Evolutionary conservation across 495 filamentous ascomycete genomes (phyloP).

Genomic region (Aspergillus ostianus): DNA sequence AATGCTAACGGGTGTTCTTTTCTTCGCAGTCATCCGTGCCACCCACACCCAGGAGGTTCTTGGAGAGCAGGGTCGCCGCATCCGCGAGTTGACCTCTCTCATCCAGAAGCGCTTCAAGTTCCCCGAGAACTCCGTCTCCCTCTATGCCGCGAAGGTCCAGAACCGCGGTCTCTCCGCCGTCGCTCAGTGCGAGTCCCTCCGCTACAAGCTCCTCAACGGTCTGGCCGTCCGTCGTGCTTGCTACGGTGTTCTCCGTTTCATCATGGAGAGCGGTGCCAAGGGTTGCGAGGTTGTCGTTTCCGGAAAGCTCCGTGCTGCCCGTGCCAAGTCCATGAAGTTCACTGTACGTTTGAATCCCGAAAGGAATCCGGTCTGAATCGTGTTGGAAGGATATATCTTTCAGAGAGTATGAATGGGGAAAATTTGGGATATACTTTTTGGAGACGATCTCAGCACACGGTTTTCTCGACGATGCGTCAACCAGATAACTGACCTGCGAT

Average conservation of each 20-base stretch:
- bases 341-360: slow-evolving; percentile 58
- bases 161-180: slow-evolving; percentile 99
- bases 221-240: slow-evolving; percentile 95
- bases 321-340: slow-evolving; percentile 99
- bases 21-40: slow-evolving; percentile 80
- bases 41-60: slow-evolving; percentile 99
- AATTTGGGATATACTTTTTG: neutral
- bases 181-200: slow-evolving; percentile 98
- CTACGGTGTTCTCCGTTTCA: slow-evolving; percentile 99
- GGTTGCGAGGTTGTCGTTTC: slow-evolving; percentile 99
- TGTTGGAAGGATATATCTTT: neutral
- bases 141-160: slow-evolving; percentile 99
- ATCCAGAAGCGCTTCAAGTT: slow-evolving; percentile 99
- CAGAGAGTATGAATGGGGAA: neutral
- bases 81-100: slow-evolving; percentile 98
- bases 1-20: slow-evolving; percentile 41
- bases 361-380: neutral
- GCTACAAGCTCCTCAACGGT: slow-evolving; percentile 99
- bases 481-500: slow-evolving; percentile 4
- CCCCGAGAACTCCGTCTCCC: slow-evolving; percentile 98
- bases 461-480: neutral
- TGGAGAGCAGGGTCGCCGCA: slow-evolving; percentile 98
- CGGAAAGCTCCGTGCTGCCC: slow-evolving; percentile 96
- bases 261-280: slow-evolving; percentile 99
- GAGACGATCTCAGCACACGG: neutral